Base-by-base conservation (phyloP, 306 rosid genomes). In the Nissolia schottii region DNA sequence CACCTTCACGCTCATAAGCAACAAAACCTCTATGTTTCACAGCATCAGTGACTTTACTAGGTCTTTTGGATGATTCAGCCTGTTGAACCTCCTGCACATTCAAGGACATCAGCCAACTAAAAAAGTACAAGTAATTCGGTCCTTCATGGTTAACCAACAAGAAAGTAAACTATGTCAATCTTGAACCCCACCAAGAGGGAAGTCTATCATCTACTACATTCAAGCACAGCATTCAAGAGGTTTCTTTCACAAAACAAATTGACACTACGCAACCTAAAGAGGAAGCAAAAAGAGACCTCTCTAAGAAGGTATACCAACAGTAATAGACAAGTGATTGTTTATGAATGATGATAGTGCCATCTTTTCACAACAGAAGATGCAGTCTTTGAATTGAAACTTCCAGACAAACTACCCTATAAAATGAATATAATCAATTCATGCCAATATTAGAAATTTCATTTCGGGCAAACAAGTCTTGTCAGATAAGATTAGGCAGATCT, bases 1-100 rank as follows among this genome's bases (percentile, higher is more conserved):
- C 96, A 13, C 99, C 93, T 83, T 91, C 96, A 4, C 99, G 99
- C 83, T 94, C 96, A 53, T 95, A 95, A 56, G 92, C 92, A 69
- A 95, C 83, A 66, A 95, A 95, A 62, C 99, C 99, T 62, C 96
- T 83, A 77, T 91, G 90, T 67, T 95, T 95, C 71, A 89, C 76
- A n/a, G 99, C 96, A 67, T 88, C 78, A 48, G 71, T 43, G 65
- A 88, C 97, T 75, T 63, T 82, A 60, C 79, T 84, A 24, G 99
- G 99, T 84, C 97, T 88, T 81, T 77, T 87, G 37, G 82, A 77
- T 32, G 79, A 16, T 37, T 85, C 85, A 45, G 61, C 79, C 51
- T 73, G 78, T 48, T 73, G 62, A 60, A n/a, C 40, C 50, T 45
- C 2, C 81, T 82, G 83, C 75, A 74, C 56, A 68, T 64, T 75